Conservation (phyloP, 352 stramenopile species). For the Phytopythium montanum region DNA sequence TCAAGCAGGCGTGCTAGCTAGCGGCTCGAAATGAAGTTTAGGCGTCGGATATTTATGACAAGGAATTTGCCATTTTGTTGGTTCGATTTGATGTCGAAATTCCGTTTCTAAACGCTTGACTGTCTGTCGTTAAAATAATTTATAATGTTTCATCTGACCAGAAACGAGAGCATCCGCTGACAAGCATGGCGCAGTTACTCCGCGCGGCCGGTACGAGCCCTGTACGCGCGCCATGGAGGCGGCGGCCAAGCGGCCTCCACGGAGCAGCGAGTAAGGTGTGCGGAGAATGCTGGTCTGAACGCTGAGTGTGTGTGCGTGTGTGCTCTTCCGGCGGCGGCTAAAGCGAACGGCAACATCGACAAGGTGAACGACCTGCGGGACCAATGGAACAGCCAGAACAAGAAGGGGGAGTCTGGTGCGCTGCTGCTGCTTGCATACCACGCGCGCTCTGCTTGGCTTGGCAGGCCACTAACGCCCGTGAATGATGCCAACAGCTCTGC, state of each 20-base stretch:
- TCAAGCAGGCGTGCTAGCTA: constrained; percentile 9
- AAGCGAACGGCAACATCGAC: constrained; percentile 69
- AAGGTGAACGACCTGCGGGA: constrained; percentile 64
- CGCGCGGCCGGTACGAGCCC: constrained; percentile 31
- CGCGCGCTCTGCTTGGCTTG: neutral
- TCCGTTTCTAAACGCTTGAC: no score
- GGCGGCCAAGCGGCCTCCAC: neutral
- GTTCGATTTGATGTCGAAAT: no score
- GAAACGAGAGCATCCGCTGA: no score
- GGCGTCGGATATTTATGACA: constrained; percentile 1
- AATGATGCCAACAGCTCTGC: constrained; percentile 36
- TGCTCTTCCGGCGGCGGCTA: neutral
- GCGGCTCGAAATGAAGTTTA: no score
- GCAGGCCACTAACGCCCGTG: neutral
- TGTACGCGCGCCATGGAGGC: neutral
- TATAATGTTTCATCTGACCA: no score
- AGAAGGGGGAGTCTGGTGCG: constrained; percentile 77
- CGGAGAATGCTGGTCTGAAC: neutral
- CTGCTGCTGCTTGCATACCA: neutral
- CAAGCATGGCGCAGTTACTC: constrained; percentile 42
- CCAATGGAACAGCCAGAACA: constrained; percentile 75
- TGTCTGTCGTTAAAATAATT: no score
- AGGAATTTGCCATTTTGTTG: no score
- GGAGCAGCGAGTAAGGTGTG: neutral
- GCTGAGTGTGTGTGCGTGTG: neutral